Conservation (phyloP, 2,329 filamentous ascomycete species). For the Scedosporium dehoogii region DNA sequence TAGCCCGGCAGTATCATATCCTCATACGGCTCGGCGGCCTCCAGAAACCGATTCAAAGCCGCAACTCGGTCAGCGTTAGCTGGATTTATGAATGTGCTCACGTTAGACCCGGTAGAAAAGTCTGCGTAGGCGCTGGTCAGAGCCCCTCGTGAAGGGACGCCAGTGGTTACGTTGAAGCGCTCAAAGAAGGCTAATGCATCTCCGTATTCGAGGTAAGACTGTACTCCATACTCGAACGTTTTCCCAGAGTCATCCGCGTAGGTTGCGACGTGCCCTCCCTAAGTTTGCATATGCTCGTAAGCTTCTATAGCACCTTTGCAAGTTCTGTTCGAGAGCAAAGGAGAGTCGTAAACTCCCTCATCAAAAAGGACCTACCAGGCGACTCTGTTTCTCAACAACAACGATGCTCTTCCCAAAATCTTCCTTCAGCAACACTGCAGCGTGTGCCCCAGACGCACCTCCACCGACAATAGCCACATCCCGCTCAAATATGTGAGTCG, state of each 20-base stretch:
- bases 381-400: conserved; percentile 23
- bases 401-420: conserved; percentile 22
- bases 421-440: conserved; percentile 24
- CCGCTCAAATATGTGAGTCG: conserved; percentile 11
- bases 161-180: conserved; percentile 27
- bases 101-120: conserved; percentile 22
- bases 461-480: conserved; percentile 27
- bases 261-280: conserved; percentile 40
- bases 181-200: conserved; percentile 32
- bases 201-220: conserved; percentile 25
- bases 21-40: conserved; percentile 20
- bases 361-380: conserved; percentile 17
- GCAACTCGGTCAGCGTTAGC: conserved; percentile 12
- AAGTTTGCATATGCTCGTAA: neutral
- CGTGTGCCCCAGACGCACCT: conserved; percentile 25
- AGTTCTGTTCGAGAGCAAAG: neutral
- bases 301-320: conserved; percentile 3
- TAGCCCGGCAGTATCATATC: conserved; percentile 23
- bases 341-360: neutral
- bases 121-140: conserved; percentile 23
- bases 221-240: conserved; percentile 25
- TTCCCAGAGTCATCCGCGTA: conserved; percentile 29
- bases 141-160: conserved; percentile 13
- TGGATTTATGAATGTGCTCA: conserved; percentile 17
- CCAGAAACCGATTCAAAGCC: conserved; percentile 18